Percentiles rank a stretch among this genome's conserved stretches.
phyloP scores from a whole-genome alignment of 2,329 filamentous ascomycete species.

The Scopulariopsis brevicaulis region DNA sequence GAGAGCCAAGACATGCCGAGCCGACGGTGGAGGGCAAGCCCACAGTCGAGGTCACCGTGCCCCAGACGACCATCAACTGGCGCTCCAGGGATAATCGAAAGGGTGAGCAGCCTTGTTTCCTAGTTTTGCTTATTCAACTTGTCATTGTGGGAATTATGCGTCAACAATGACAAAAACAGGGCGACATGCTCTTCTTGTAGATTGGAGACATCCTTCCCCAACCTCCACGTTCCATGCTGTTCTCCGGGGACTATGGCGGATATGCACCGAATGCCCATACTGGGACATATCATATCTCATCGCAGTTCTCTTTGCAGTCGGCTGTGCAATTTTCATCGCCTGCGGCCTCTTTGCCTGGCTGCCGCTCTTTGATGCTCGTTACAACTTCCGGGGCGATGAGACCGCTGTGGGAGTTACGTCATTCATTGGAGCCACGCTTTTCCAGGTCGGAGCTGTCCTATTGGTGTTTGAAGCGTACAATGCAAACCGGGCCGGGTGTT shows the following conservation, averaged over 20 bases:
- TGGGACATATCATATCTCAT: constrained; percentile 12
- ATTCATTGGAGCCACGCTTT: constrained; percentile 49
- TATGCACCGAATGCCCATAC: constrained; percentile 11
- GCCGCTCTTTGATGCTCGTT: constrained; percentile 38
- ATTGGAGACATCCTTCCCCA: neutral
- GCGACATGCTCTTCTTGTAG: neutral
- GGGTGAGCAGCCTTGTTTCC: neutral
- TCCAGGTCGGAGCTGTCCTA: constrained; percentile 43
- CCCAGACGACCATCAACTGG: neutral
- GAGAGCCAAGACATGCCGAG: neutral
- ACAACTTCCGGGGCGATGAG: constrained; percentile 39
- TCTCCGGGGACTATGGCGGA: constrained; percentile 5
- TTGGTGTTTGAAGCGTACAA: constrained; percentile 51
- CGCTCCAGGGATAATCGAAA: neutral
- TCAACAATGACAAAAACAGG: neutral
- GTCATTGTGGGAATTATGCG: neutral
- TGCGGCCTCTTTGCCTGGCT: constrained; percentile 44
- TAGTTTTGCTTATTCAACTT: neutral
- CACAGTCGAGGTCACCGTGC: neutral
- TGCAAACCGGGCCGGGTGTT: constrained; percentile 42
- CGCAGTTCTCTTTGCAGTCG: constrained; percentile 10
- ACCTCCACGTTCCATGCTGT: neutral
- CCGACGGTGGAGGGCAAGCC: neutral
- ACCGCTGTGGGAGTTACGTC: constrained; percentile 40
- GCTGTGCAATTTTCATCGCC: constrained; percentile 10